Evolutionary conservation across 768 basidiomycete genomes (phyloP), one percentile per base, ranked within the genome.

Genomic region (Auricularia sp.): DNA sequence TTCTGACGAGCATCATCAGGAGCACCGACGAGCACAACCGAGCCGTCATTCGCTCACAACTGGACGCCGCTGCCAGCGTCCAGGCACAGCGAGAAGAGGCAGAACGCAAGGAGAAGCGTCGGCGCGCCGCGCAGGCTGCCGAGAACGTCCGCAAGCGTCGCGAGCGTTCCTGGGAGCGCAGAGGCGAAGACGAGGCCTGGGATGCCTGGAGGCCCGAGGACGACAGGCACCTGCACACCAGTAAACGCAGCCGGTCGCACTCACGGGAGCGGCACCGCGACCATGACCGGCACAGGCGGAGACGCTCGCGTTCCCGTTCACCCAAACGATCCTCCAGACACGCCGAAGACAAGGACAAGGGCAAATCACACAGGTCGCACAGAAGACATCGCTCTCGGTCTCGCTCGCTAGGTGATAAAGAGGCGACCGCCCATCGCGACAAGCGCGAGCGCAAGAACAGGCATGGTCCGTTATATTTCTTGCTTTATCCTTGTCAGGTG

Each of bases 1-100:
- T 82, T 67, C 69, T 82, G 7, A 70, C 72, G 0, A 70, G 73
- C 23, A 93, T 99, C 66, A 94, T 99, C 64, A 85, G 87, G 68
- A 93, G 84, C 68, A 97, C 97, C 3, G 95, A 97, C 72, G 95
- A 95, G 64, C 97, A 99, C 71, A 99, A 99, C 74, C 86, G 88
- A 75, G 86, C 89, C 12, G 79, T 99, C 4, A 65, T 77, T 3
- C 70, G 72, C 11, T 67, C 69, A 21, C 77, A 79, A 64, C 74
- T 73, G 29, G 63, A 72, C 10, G 71, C 71, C 3, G 74, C 75
- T 2, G 62, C 65, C 36, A 61, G 68, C 56, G 66, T 65, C 43
- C 66, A 67, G 69, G 65, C 70, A 60, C 66, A 68, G 61, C 65
- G 65, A 42, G 69, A 68, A 58, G 69, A 66, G 54, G 62, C 68